Percentiles rank a stretch among this genome's conserved stretches.
Conservation (phyloP, 1,139 yeast genomes). For the Martiniozyma asiatica region DNA sequence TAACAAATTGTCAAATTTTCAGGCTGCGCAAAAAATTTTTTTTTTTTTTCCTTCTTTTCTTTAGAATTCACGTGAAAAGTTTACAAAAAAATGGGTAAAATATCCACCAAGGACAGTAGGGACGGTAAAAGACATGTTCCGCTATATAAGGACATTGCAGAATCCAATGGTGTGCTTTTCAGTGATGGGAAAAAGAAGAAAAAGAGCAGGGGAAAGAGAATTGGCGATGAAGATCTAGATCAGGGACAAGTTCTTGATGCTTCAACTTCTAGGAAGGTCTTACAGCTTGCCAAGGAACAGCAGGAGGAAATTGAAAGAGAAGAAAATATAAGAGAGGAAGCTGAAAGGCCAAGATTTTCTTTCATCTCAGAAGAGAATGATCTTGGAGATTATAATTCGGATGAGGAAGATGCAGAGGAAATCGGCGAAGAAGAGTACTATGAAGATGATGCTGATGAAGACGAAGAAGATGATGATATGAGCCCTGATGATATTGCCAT, state of each 20-base stretch:
- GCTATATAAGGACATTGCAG: conserved; percentile 59
- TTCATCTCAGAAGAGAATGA: conserved; percentile 17
- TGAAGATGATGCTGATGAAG: conserved; percentile 16
- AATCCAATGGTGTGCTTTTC: conserved; percentile 62
- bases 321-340: conserved; percentile 30
- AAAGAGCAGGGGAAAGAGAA: conserved; percentile 16
- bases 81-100: conserved; percentile 51
- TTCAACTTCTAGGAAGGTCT: conserved; percentile 68
- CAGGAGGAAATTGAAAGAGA: conserved; percentile 76
- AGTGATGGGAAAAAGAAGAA: conserved; percentile 22
- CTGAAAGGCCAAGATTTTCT: conserved; percentile 22
- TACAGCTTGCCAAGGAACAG: conserved; percentile 82
- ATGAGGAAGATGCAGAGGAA: conserved; percentile 18
- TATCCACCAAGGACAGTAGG: conserved; percentile 36
- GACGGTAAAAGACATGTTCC: conserved; percentile 64
- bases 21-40: conserved; percentile 4
- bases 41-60: conserved; percentile 2
- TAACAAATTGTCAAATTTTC: no score
- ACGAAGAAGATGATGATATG: conserved; percentile 33
- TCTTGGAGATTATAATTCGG: conserved; percentile 19
- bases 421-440: conserved; percentile 20
- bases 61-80: not conserved
- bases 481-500: conserved; percentile 47
- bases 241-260: conserved; percentile 71
- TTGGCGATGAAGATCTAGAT: conserved; percentile 33